Conservation (phyloP, 805 yeast species). For the Candida maris region DNA sequence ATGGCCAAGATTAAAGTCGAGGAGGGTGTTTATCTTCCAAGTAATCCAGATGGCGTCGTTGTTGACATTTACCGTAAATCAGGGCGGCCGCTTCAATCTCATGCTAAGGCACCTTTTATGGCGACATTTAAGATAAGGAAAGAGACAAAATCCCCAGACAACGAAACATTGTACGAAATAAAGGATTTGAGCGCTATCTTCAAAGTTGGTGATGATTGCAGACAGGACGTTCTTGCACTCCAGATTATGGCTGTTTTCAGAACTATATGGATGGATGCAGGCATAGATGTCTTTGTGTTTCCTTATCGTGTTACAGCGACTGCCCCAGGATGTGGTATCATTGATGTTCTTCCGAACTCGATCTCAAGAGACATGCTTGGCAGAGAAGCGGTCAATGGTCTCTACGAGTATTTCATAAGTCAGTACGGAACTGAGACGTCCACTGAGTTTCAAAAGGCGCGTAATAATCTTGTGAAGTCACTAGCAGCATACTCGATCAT, state of each 20-base stretch:
- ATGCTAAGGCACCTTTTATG: constrained; percentile 98
- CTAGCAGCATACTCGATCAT: constrained; percentile 92
- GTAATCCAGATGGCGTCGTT: constrained; percentile 94
- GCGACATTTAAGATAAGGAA: constrained; percentile 86
- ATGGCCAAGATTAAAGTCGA: constrained; percentile 73
- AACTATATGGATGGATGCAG: constrained; percentile 83
- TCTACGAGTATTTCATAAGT: constrained; percentile 85
- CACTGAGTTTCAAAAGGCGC: constrained; percentile 83
- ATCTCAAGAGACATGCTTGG: constrained; percentile 98
- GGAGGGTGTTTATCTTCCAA: constrained; percentile 87
- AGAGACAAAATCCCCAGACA: constrained; percentile 45
- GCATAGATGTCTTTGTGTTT: constrained; percentile 85
- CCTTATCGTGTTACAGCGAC: constrained; percentile 97
- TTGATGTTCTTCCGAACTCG: constrained; percentile 94
- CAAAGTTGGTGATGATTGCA: constrained; percentile 98
- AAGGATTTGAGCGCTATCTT: constrained; percentile 83
- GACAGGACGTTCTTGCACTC: constrained; percentile 93
- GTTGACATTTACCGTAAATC: constrained; percentile 87
- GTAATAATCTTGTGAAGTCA: constrained; percentile 89
- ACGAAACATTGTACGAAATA: constrained; percentile 27
- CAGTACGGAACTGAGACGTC: constrained; percentile 95
- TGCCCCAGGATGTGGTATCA: constrained; percentile 98
- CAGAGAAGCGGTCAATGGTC: constrained; percentile 96
- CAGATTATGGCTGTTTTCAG: constrained; percentile 90
- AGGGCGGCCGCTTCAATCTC: constrained; percentile 94